Conservation (phyloP, 1,284 basidiomycete species). For the Austroboletus niveus region DNA sequence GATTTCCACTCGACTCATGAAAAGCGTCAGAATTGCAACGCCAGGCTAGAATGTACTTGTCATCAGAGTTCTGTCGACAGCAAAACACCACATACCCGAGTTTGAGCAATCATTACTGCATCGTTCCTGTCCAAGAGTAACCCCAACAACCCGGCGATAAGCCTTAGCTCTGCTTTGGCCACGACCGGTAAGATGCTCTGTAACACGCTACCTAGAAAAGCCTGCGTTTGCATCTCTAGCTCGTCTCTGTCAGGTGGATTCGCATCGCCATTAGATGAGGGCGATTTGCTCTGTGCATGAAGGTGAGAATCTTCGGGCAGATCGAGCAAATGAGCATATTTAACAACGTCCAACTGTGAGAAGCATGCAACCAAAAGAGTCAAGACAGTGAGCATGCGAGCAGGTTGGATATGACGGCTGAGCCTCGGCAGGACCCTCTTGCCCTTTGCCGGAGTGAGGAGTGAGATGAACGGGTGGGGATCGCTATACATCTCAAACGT, state of each 20-base stretch:
- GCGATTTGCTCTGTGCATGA: slow-evolving; percentile 20
- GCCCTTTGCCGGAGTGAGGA: slow-evolving; percentile 88
- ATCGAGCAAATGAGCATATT: slow-evolving; percentile 70
- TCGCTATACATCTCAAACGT: slow-evolving; percentile 46
- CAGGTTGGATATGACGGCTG: slow-evolving; percentile 78
- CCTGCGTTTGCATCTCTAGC: slow-evolving; percentile 84
- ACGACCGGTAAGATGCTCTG: slow-evolving; percentile 86
- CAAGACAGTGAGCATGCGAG: slow-evolving; percentile 83
- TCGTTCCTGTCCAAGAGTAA: slow-evolving; percentile 84
- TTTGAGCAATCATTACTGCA: slow-evolving; percentile 66
- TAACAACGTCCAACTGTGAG: slow-evolving; percentile 88
- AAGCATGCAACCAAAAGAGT: slow-evolving; percentile 95
- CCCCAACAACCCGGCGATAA: slow-evolving; percentile 86
- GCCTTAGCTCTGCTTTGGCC: slow-evolving; percentile 72
- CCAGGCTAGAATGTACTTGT: slow-evolving; percentile 65
- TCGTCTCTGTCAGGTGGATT: slow-evolving; percentile 56
- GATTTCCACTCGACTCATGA: slow-evolving; percentile 89
- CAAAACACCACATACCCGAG: slow-evolving; percentile 57
- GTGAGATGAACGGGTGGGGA: slow-evolving; percentile 95
- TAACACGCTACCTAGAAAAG: slow-evolving; percentile 83
- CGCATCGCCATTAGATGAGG: slow-evolving; percentile 17
- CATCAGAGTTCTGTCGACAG: neutral
- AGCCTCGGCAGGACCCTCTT: slow-evolving; percentile 91
- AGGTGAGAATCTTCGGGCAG: slow-evolving; percentile 51
- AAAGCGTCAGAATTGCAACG: slow-evolving; percentile 87